Evolutionary conservation across 169 alveolate genomes (phyloP).

Genomic region (Cryptosporidium baileyi): DNA sequence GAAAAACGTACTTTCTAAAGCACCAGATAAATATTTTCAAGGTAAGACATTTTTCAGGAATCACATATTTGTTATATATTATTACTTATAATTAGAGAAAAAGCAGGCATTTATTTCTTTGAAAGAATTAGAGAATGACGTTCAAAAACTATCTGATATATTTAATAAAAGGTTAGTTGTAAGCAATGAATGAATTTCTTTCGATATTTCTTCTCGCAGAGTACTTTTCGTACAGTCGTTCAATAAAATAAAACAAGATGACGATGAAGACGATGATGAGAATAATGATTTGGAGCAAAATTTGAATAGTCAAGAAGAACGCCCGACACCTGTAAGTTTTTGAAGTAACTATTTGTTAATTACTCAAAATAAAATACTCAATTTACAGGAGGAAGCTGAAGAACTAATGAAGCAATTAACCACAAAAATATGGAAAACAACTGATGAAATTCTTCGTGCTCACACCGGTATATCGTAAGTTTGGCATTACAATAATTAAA

Average conservation of each 20-base stretch:
- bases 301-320: constrained; percentile 12
- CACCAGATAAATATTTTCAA: constrained; percentile 33
- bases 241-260: not conserved
- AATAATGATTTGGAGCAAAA: not conserved
- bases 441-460: constrained; percentile 65
- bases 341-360: not conserved
- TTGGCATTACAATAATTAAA: not conserved
- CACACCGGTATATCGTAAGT: constrained; percentile 70
- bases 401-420: constrained; percentile 31
- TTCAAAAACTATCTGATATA: constrained; percentile 3
- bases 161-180: constrained; percentile 26
- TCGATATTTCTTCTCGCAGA: not conserved
- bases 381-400: constrained; percentile 60
- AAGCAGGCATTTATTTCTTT: constrained; percentile 54
- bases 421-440: constrained; percentile 50
- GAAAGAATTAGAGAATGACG: constrained; percentile 29
- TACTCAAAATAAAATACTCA: not conserved
- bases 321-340: constrained; percentile 51
- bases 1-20: constrained; percentile 26
- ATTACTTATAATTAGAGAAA: constrained; percentile 4
- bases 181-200: not conserved
- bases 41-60: constrained; percentile 4
- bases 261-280: not conserved
- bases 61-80: not conserved
- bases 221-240: constrained; percentile 6